phyloP scores from a whole-genome alignment of 2,329 filamentous ascomycete genomes.

The Beauveria pseudobassiana region DNA sequence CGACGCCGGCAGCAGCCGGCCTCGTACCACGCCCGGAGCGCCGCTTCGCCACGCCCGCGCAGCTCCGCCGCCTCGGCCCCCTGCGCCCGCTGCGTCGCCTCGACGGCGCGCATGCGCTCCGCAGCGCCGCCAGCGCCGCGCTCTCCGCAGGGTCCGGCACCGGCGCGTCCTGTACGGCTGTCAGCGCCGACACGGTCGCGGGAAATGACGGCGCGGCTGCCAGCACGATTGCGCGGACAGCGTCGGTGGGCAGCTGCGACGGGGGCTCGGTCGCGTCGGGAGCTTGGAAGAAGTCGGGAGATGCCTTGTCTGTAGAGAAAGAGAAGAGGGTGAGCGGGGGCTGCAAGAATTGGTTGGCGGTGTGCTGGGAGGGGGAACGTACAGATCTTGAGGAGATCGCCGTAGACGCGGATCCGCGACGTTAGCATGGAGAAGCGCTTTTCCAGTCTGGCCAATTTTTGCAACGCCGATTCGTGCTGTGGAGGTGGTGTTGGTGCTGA shows the following conservation, averaged over 20 bases:
- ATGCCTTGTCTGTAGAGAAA: slow-evolving; percentile 36
- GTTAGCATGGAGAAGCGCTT: slow-evolving; percentile 43
- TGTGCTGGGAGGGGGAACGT: slow-evolving; percentile 20
- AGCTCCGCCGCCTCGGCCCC: slow-evolving; percentile 55
- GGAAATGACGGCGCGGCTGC: slow-evolving; percentile 49
- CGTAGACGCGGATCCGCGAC: slow-evolving; percentile 47
- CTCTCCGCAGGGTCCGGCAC: slow-evolving; percentile 48
- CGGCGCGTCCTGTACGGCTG: slow-evolving; percentile 47
- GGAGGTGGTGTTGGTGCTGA: slow-evolving; percentile 22
- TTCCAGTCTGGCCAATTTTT: slow-evolving; percentile 44
- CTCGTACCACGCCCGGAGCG: slow-evolving; percentile 67
- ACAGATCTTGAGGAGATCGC: slow-evolving; percentile 55
- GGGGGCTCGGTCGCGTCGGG: slow-evolving; percentile 39
- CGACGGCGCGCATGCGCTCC: slow-evolving; percentile 56
- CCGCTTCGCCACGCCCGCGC: slow-evolving; percentile 53
- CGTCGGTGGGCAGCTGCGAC: slow-evolving; percentile 42
- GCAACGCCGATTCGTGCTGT: slow-evolving; percentile 33
- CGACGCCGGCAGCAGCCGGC: slow-evolving; percentile 59
- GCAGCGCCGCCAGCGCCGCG: slow-evolving; percentile 48
- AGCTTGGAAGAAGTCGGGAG: slow-evolving; percentile 48
- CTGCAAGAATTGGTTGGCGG: neutral
- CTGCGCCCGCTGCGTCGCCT: slow-evolving; percentile 55
- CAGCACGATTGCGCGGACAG: slow-evolving; percentile 48
- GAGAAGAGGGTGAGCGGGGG: neutral
- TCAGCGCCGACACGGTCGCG: slow-evolving; percentile 48